Evolutionary conservation across 2,329 filamentous ascomycete species (phyloP), one percentile per base, ranked within the genome.

Genomic region (Ceratocystis variospora): DNA sequence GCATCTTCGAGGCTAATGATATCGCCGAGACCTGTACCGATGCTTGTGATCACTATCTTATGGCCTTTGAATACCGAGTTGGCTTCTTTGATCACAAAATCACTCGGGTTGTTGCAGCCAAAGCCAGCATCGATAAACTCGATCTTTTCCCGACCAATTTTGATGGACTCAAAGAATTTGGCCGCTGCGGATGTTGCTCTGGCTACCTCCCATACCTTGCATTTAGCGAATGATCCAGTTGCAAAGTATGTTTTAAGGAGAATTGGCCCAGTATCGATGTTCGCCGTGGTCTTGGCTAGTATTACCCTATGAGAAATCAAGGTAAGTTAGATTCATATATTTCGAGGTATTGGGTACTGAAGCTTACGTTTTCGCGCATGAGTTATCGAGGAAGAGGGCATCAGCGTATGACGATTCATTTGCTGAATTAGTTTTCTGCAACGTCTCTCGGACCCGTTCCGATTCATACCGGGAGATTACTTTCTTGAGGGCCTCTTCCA

Each of bases 61-160:
- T 44, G 66, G 53, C 12, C 59, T 12, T 71, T 71, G 53, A 72
- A 74, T 53, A 70, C 67, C 1, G 46, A 55, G 48, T 67, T 44
- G 5, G 73, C 73, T 63, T 74, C 73, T 3, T 70, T 62, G 8
- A 74, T 70, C 12, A 75, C 68, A 2, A 72, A 68, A 22, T 73
- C 69, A 61, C 70, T 71, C 22, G 74, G 73, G 55, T 75, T 75
- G 65, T 74, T 75, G 46, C 71, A 69, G 1, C 72, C 72, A 22
- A 75, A 71, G 0, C 68, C 73, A 2, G 71, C 72, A 57, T 74
- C 73, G 31, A 75, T 69, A 44, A 72, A 74, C 22, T 72, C 71
- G 1, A 72, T 66, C 5, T 64, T 66, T 10, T 73, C 70, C 7
- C 71, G 69, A 31, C 72, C 72, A 6, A 73, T 12, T 31, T 69